Conservation (phyloP, 2,329 filamentous ascomycete genomes). For the Coniochaeta hoffmannii region DNA sequence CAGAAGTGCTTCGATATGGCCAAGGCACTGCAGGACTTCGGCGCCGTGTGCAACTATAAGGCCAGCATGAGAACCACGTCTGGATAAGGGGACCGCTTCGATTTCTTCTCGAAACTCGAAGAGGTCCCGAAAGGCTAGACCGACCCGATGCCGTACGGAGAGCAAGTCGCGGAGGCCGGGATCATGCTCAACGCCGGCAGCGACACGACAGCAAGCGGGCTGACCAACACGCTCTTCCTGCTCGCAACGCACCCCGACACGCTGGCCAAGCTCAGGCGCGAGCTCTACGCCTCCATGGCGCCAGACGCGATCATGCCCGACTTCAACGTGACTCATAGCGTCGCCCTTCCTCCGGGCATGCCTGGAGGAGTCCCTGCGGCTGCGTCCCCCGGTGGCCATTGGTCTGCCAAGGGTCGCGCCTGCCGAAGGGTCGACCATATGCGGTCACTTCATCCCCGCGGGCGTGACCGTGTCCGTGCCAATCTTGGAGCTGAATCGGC, state of each 20-base stretch:
- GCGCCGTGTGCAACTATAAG: no score
- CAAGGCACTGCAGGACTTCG: no score
- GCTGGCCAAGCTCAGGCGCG: constrained; percentile 7
- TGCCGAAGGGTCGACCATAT: constrained; percentile 13
- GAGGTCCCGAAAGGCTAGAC: no score
- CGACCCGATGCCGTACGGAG: constrained; percentile 69
- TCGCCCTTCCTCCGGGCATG: constrained; percentile 20
- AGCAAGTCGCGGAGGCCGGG: constrained; percentile 20
- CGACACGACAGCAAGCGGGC: constrained; percentile 10
- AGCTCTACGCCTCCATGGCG: constrained; percentile 9
- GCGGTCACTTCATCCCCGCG: constrained; percentile 19
- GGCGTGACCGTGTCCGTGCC: constrained; percentile 30
- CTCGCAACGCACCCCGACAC: constrained; percentile 11
- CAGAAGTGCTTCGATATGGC: no score
- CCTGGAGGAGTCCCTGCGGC: constrained; percentile 19
- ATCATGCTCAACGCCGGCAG: constrained; percentile 21
- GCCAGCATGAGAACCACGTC: no score
- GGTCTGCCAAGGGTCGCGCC: constrained; percentile 13
- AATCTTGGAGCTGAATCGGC: constrained; percentile 12
- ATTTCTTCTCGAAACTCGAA: no score
- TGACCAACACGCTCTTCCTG: constrained; percentile 7
- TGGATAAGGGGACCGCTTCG: no score
- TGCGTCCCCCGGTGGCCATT: constrained; percentile 13
- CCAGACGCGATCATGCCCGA: constrained; percentile 10
- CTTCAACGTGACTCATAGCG: constrained; percentile 8